These are phyloP conservation scores for Suhomyces sp. DNA, from an alignment of 805 yeast species.

Conservation along the genomic window DNA sequence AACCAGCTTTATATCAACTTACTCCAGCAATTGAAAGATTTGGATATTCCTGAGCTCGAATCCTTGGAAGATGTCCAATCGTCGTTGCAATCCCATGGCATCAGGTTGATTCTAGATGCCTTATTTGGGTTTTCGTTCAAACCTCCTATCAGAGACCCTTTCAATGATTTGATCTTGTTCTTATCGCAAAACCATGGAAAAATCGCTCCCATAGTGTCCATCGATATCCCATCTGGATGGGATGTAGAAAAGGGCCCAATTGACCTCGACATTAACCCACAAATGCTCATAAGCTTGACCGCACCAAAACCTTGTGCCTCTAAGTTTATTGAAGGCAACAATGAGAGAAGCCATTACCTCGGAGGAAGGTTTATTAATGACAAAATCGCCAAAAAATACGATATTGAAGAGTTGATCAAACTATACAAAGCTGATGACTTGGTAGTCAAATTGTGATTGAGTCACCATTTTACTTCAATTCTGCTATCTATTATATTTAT, in stretches of 20 bases:
- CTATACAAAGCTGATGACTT: slow-evolving; percentile 34
- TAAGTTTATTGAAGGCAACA: slow-evolving; percentile 29
- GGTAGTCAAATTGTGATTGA: slow-evolving; percentile 33
- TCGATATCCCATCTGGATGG: slow-evolving; percentile 97
- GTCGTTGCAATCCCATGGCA: slow-evolving; percentile 23
- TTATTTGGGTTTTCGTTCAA: slow-evolving; percentile 91
- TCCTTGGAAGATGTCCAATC: slow-evolving; percentile 32
- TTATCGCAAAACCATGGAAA: slow-evolving; percentile 34
- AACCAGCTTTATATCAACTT: slow-evolving; percentile 60
- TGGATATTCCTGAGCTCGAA: slow-evolving; percentile 59
- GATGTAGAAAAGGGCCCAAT: slow-evolving; percentile 86
- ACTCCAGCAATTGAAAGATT: slow-evolving; percentile 61
- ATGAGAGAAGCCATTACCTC: slow-evolving; percentile 58
- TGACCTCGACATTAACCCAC: slow-evolving; percentile 52
- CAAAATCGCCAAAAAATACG: slow-evolving; percentile 69
- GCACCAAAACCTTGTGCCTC: slow-evolving; percentile 91
- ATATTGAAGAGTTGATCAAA: slow-evolving; percentile 49
- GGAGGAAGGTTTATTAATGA: slow-evolving; percentile 86
- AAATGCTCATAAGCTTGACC: slow-evolving; percentile 75
- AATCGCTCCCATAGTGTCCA: slow-evolving; percentile 67
- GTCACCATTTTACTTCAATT: background rate
- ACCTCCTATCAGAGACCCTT: slow-evolving; percentile 85
- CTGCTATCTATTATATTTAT: background rate
- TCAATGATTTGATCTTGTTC: slow-evolving; percentile 41
- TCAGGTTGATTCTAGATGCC: slow-evolving; percentile 58